Conservation (phyloP, 306 rosid species). For the Gleditsia sinensis region DNA sequence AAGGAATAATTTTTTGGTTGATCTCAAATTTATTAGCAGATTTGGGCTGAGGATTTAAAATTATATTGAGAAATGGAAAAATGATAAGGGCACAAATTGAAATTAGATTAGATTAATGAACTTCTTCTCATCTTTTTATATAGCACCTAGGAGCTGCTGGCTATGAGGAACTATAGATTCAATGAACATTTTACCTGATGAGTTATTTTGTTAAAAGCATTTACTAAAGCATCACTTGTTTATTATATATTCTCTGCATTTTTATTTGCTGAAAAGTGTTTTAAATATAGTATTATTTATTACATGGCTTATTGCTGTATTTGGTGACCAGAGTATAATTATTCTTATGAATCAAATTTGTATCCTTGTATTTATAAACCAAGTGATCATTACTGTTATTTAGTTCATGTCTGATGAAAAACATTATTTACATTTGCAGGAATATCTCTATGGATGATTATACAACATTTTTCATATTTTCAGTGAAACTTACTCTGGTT, state of each 20-base stretch:
- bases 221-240: neutral
- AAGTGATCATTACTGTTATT: constrained; percentile 23
- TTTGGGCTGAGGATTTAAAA: neutral
- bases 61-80: neutral
- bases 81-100: neutral
- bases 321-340: neutral
- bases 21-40: neutral
- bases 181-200: too few relatives aligned
- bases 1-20: neutral
- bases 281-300: neutral
- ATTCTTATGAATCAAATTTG: neutral
- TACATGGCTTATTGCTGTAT: constrained; percentile 1
- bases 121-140: neutral
- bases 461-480: constrained; percentile 58
- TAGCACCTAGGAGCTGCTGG: neutral
- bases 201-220: neutral
- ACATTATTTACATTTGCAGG: constrained; percentile 58
- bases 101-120: neutral
- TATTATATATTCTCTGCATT: neutral
- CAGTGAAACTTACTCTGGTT: constrained; percentile 81
- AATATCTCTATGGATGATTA: constrained; percentile 53
- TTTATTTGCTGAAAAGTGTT: neutral
- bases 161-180: neutral
- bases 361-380: constrained; percentile 13
- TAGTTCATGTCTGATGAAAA: constrained; percentile 33